Evolutionary conservation across 2,329 filamentous ascomycete species (phyloP), one percentile per base, ranked within the genome.

Genomic region (Monilinia fructigena): DNA sequence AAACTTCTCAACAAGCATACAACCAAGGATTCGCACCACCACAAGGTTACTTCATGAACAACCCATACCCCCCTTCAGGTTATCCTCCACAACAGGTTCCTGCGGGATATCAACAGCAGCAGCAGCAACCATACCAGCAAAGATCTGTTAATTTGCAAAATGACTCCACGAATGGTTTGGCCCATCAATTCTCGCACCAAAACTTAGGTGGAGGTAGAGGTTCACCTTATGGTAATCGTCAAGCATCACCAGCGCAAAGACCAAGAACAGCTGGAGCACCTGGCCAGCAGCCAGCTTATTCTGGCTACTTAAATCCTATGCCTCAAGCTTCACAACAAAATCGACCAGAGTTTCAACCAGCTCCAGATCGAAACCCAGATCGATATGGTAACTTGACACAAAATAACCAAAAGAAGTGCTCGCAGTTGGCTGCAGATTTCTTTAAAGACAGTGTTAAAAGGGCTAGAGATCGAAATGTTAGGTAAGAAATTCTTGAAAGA

Each of bases 361-460:
- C 91, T 58, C 90, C 93, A 1, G 92, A 96, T 76, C 88, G 92
- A 72, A 96, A 94, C 79, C 92, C 93, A 3, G 92, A 96, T 75
- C 91, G 91, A 75, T 89, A 87, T 72, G 86, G 86, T 45, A 76
- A 82, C 65, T 84, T 85, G 72, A 82, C 86, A 71, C 87, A 88
- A 74, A 88, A 87, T 76, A 89, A 89, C 76, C 86, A 89, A 79
- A 89, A 88, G 79, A 88, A 87, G 75, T 89, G 87, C 76, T 85
- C 85, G 18, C 85, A 88, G 75, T 77, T 89, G 75, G 90, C 96
- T 50, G 87, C 90, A 66, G 93, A 95, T 73, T 98, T 98, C 82
- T 99, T 98, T 86, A 96, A 96, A 80, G 94, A 99, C 79, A 98
- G 94, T 77, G 96, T 99, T 66, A 94, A 97, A 82, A 88, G 95